Percentiles rank a stretch among this genome's conserved stretches.
phyloP scores from a whole-genome alignment of 257 asterid genomes.

The Paulownia fortunei region DNA sequence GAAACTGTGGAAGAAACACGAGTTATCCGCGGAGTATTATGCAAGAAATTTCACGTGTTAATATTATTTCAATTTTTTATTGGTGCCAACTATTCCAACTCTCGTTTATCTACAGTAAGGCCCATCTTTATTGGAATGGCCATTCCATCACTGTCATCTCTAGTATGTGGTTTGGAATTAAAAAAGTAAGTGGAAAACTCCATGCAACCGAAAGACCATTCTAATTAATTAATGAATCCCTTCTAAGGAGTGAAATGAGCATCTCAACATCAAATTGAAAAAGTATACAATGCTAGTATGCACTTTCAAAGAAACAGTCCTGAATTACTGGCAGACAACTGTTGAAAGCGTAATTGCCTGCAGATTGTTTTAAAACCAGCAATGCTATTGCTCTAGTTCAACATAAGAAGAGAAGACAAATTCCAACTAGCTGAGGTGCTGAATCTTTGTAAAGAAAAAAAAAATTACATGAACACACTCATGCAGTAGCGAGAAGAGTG shows the following conservation, averaged over 20 bases:
- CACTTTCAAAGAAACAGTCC: background rate
- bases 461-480: too few relatives aligned
- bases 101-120: background rate
- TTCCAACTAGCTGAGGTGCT: too few relatives aligned
- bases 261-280: background rate
- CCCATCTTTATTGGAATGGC: background rate
- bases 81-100: background rate
- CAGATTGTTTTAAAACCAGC: too few relatives aligned
- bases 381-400: too few relatives aligned
- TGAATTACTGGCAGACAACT: background rate
- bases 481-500: too few relatives aligned
- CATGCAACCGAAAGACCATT: background rate
- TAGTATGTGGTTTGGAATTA: background rate
- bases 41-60: background rate
- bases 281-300: background rate
- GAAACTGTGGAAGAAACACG: background rate
- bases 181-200: background rate
- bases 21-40: background rate
- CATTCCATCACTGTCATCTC: background rate
- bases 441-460: too few relatives aligned
- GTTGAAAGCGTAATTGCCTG: too few relatives aligned
- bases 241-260: background rate
- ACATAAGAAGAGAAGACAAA: too few relatives aligned
- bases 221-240: background rate
- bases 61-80: background rate